Evolutionary conservation across 2,329 filamentous ascomycete species (phyloP).

Genomic region (Aureobasidium sp.): DNA sequence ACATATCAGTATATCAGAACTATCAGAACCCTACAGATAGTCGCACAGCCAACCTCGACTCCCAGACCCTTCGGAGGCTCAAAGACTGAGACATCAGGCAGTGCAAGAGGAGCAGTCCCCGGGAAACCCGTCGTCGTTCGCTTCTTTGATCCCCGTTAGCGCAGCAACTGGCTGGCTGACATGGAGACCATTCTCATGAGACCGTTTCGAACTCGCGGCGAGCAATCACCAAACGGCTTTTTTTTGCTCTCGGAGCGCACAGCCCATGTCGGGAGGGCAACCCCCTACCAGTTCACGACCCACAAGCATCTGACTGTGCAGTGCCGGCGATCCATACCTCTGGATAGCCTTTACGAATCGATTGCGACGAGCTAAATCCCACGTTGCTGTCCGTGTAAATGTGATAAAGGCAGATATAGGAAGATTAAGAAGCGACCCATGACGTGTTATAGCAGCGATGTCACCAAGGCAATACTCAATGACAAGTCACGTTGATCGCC

Average conservation of each 20-base stretch:
- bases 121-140: conserved; percentile 7
- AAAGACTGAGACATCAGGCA: background rate
- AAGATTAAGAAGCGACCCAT: background rate
- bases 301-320: background rate
- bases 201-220: conserved; percentile 1
- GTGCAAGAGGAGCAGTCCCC: background rate
- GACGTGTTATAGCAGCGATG: background rate
- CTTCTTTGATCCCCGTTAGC: conserved; percentile 3
- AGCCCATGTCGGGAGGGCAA: conserved; percentile 1
- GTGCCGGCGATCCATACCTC: background rate
- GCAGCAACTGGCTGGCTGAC: conserved; percentile 7
- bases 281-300: background rate
- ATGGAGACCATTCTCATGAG: conserved; percentile 10
- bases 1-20: background rate
- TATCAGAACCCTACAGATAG: conserved; percentile 6
- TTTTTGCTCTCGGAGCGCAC: background rate
- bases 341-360: background rate
- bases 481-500: background rate
- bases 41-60: background rate
- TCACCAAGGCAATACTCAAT: background rate
- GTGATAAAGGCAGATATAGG: background rate
- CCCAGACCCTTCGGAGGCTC: background rate
- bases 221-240: conserved; percentile 5
- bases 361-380: background rate
- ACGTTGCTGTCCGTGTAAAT: background rate